Evolutionary conservation across 169 alveolate genomes (phyloP), one percentile per base, ranked within the genome.

Genomic region (Cyclospora cayetanensis): DNA sequence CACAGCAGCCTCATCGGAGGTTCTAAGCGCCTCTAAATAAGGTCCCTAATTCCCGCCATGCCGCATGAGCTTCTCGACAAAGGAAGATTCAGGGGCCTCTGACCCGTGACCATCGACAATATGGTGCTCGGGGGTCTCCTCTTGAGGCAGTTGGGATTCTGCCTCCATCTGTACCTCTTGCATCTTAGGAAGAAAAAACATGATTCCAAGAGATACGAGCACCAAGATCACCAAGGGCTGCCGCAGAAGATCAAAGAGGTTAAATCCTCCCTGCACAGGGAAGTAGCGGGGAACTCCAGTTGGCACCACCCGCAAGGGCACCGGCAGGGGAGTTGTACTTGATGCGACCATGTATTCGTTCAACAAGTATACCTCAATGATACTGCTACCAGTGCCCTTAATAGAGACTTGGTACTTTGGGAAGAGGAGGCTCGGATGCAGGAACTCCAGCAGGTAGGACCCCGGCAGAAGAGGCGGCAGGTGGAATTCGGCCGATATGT

Each of bases 131-230:
- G 29, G 74, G 11, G 50, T 2, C 41, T 80, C 74, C 53, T 50
- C 76, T 74, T 50, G 66, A 25, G 27, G 89, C 55, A 50, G 89
- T 39, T 80, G 89, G 42, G 29, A 50, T 39, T 80, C 89, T 39
- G 70, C 89, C 76, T 80, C 89, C 12, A 41, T 42, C 76, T 80
- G 89, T 53, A 63, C 89, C 31, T 80, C 89, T 80, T 80, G 89
- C 89, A 80, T 52, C 35, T 53, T 80, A 3, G 66, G 89, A 15
- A 80, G 89, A 53, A 80, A 80, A 12, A 50, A 80, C 89, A 80
- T 80, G 31, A 80, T 80, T 25, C 89, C 76, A 46, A 80, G 89
- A 27, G 89, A 80, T 11, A 80, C 89, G 27, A 80, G 22, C n/a
- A 80, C 52, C 27, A 80, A 39, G 31, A 80, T 80, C 37, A 80